Evolutionary conservation across 495 filamentous ascomycete species (phyloP), one percentile per base, ranked within the genome.

Genomic region (Neurospora intermedia): DNA sequence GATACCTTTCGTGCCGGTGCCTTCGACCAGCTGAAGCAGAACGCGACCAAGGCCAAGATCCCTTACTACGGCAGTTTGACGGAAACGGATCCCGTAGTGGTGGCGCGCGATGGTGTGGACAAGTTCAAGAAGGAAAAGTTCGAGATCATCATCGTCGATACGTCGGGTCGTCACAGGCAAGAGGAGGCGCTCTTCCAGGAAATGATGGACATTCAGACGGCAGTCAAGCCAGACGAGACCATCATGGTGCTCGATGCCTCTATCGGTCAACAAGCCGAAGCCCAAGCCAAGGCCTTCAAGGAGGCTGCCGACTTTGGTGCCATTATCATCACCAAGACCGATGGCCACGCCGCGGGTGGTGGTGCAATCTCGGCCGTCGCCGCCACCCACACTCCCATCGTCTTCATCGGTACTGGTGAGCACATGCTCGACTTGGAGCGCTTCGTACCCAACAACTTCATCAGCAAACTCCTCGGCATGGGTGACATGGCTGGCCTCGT

Each of bases 121-220:
- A 96, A 97, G 82, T 99, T 99, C 87, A 98, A 97, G 86, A 98
- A 97, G 84, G 96, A 99, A 86, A 86, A 90, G 5, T 99, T 98
- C 80, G 96, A 99, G 82, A 90, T 99, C 70, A 99, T 99, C 75
- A 97, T 99, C 74, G 96, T 99, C 20, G 96, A 99, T 85, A 99
- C 96, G 3, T 93, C 90, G 73, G 96, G 96, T 76, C 87, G 96
- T 73, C 96, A 99, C 84, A 88, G 92, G 78, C 96, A 99, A 77
- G 48, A 96, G 98, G 82, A 90, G 93, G 75, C 96, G 27, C 85
- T 99, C 13, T 99, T 99, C 81, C 92, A 93, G 45, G 96, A 99
- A 81, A 99, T 99, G 96, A 90, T 93, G 73, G 94, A 99, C 81
- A 98, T 99, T 73, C 96, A 98, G 79, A 85, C 86, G 13, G 96